Evolutionary conservation across 495 filamentous ascomycete genomes (phyloP).

Genomic region (Podospora pseudoanserina): DNA sequence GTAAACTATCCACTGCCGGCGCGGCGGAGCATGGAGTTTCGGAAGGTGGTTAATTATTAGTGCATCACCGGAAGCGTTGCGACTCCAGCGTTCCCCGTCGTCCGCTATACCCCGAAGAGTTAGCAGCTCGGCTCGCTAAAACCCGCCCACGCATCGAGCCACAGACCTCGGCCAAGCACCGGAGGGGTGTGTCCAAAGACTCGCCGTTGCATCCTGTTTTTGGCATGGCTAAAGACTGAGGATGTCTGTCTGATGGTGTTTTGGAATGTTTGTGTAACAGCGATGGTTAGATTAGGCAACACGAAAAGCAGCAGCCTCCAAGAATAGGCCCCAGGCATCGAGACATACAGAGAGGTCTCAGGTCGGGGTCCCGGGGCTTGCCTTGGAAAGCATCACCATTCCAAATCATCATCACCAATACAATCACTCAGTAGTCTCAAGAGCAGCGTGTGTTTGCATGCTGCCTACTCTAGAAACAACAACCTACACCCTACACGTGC

Average conservation of each 20-base stretch:
- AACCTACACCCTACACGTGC: too few relatives aligned
- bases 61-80: not conserved
- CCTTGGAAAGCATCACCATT: not conserved
- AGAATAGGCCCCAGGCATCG: constrained; percentile 1
- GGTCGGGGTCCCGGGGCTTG: not conserved
- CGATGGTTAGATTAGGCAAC: constrained; percentile 1
- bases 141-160: not conserved
- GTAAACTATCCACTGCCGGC: not conserved
- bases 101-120: not conserved
- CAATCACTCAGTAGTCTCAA: not conserved
- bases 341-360: not conserved
- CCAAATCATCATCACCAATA: not conserved
- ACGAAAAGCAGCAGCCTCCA: not conserved
- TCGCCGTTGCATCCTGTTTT: not conserved
- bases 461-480: not conserved
- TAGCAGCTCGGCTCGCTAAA: constrained; percentile 1
- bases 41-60: not conserved
- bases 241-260: not conserved
- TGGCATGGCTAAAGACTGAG: not conserved
- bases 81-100: not conserved
- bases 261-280: not conserved
- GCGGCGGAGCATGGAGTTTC: not conserved
- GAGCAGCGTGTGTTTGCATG: not conserved
- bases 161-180: not conserved
- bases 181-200: not conserved